Base-by-base conservation (phyloP, 2,329 filamentous ascomycete genomes). In the Sordariomycetes sp. region DNA sequence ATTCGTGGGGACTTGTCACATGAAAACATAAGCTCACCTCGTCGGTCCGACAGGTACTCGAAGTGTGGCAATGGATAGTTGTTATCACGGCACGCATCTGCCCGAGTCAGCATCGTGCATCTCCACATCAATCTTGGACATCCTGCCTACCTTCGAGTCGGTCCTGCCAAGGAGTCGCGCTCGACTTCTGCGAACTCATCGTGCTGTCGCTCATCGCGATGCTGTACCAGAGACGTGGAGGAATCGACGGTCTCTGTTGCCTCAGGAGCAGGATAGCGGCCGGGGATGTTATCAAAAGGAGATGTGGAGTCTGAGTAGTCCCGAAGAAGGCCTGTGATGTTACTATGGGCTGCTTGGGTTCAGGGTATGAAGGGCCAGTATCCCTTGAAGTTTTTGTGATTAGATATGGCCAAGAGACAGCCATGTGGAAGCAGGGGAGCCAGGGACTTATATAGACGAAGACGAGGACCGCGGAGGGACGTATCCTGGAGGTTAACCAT, bases 41-140 rank as follows among this genome's bases (percentile, higher is more conserved):
- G 79, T 67, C 85, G 81, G 69, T 90, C 87, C 64, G 87, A 90
- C 55, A 88, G 79, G 63, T 88, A 82, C 66, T 85, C 82, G 68
- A 85, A 90, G 56, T 80, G 71, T 8, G 85, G 85, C 54, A 74
- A 69, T 51, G 72, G 68, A 48, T 81, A 66, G 60, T 81, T 76
- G 57, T 73, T 73, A 60, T 74, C 73, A 58, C 74, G 76, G 67
- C 84, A 87, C 61, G 78, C 74, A 84, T 87, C 62, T 25, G 57
- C 60, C 59, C 56, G 15, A 28, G 57, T 54, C 53, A 60, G 52
- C 55, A 55, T 45, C 35, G 13, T n/a, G 10, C 4, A 48, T 28
- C n/a, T 24, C 12, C 32, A 10, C 8, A 15, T 13, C 39, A 17
- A 17, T 39, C 4, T 12, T 28, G 32, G 55, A 13, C 22, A 15